A percentile compares a stretch with the other conserved stretches of the same genome.
Evolutionary conservation across 345 rosid genomes (phyloP).

Genomic region (Gynandropsis gynandra): DNA sequence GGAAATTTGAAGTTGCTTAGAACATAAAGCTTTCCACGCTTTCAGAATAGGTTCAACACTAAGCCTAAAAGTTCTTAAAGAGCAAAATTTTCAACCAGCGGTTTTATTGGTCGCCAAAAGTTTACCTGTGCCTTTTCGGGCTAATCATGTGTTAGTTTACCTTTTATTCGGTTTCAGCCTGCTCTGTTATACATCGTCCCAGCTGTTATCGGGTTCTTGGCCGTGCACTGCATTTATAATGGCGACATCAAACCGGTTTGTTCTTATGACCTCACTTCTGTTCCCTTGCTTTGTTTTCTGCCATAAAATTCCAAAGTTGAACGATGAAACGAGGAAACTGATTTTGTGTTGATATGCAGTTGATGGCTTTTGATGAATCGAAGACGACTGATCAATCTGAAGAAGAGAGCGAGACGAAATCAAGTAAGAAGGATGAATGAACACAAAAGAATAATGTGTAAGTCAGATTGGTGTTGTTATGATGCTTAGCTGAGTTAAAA

Average conservation of each 20-base stretch:
- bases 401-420: constrained; percentile 39
- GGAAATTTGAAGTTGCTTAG: no score
- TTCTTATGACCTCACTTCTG: no score
- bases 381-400: constrained; percentile 36
- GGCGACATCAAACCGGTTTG: constrained; percentile 95
- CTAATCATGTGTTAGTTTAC: constrained; percentile 9
- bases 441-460: no score
- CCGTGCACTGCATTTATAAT: constrained; percentile 81
- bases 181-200: constrained; percentile 96
- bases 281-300: not conserved
- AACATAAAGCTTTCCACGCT: no score
- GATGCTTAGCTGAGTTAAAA: no score
- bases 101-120: no score
- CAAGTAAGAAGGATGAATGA: constrained; percentile 6
- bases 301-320: not conserved
- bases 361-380: constrained; percentile 86
- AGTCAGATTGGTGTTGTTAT: no score
- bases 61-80: no score
- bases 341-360: constrained; percentile 31
- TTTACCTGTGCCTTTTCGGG: no score
- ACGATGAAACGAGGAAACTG: not conserved
- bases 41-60: no score
- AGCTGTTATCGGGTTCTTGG: constrained; percentile 83
- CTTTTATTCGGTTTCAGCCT: constrained; percentile 48
- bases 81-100: no score